Evolutionary conservation across 768 basidiomycete species (phyloP), one percentile per base, ranked within the genome.

Genomic region (Trametes punicea): DNA sequence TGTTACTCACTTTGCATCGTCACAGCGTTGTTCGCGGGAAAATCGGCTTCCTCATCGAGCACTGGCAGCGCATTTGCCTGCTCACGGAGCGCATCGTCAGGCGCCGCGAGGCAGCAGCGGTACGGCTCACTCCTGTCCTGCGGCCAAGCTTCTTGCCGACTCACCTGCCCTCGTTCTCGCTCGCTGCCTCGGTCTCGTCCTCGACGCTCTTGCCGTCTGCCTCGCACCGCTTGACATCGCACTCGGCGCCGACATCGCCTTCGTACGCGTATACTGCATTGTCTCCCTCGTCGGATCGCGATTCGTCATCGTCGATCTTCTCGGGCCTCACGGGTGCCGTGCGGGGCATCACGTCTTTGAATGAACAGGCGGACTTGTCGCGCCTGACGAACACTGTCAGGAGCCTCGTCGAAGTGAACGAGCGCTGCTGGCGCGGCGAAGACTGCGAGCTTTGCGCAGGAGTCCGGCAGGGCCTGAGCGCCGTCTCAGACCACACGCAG

Each of bases 81-180:
- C 79, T 93, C 51, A 81, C 87, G 18, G 96, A 98, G 73, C 87
- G 93, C 58, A 81, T 92, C 61, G 81, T 96, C 51, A 92, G 87
- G 71, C 83, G 95, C 73, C 84, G 91, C 66, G 90, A 95, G 79
- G 88, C 92, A 73, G 88, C 90, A 76, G 87, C 90, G 79, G 91
- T 90, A 88, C 82, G 90, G 77, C 73, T 71, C 71, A 68, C 67
- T 70, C 76, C 83, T 75, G 78, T 79, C 64, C 52, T 66, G 75
- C 77, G 77, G 76, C 81, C 79, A 71, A 70, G 77, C 70, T 81
- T 79, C 74, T 74, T 84, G 68, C 81, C 79, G 74, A 77, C 88
- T 89, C 83, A 89, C 75, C 77, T 86, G 73, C 70, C 77, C 52
- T 82, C 87, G 51, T 66, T 68, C 65, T 51, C 76, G 79, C 52